These are phyloP conservation scores for Nannochloropsis granulata DNA, from an alignment of 108 stramenopile genomes.

Conservation along the genomic window DNA sequence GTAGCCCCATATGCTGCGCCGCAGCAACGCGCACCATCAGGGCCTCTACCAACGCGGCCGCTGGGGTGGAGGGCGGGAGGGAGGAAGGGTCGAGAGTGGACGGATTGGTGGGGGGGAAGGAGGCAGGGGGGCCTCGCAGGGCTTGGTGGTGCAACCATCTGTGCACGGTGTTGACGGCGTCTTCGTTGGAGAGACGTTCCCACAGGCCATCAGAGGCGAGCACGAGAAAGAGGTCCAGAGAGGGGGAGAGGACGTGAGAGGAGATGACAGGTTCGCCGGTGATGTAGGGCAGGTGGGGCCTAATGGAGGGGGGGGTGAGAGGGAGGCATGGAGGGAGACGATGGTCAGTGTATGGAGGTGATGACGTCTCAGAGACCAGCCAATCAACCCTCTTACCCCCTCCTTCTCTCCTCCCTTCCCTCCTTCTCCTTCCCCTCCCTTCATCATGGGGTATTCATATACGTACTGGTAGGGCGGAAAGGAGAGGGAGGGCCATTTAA, in stretches of 20 bases:
- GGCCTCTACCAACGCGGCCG: background rate
- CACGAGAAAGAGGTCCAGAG: slow-evolving; percentile 12
- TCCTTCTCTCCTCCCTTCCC: background rate
- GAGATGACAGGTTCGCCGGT: slow-evolving; percentile 21
- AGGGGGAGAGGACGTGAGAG: slow-evolving; percentile 2
- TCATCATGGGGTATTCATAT: background rate
- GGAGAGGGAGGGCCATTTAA: slow-evolving; percentile 6
- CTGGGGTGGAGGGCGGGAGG: background rate
- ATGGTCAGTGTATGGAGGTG: background rate
- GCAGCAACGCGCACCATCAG: slow-evolving; percentile 18
- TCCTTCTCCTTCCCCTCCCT: background rate
- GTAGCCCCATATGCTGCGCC: slow-evolving; percentile 13
- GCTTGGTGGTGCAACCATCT: background rate
- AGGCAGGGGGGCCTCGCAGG: background rate
- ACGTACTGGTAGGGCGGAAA: background rate
- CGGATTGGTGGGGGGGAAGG: background rate
- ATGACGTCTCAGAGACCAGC: background rate
- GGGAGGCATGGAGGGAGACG: background rate
- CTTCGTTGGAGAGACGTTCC: slow-evolving; percentile 18
- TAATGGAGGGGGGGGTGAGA: background rate
- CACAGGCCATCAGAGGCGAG: slow-evolving; percentile 31
- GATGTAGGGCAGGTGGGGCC: slow-evolving; percentile 23
- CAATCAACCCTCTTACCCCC: background rate
- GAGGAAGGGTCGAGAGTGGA: background rate
- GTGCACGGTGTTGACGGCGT: background rate